A percentile compares a stretch with the other conserved stretches of the same genome.
Evolutionary conservation across 1,284 basidiomycete species (phyloP).

Genomic region (Ustilago hordei): DNA sequence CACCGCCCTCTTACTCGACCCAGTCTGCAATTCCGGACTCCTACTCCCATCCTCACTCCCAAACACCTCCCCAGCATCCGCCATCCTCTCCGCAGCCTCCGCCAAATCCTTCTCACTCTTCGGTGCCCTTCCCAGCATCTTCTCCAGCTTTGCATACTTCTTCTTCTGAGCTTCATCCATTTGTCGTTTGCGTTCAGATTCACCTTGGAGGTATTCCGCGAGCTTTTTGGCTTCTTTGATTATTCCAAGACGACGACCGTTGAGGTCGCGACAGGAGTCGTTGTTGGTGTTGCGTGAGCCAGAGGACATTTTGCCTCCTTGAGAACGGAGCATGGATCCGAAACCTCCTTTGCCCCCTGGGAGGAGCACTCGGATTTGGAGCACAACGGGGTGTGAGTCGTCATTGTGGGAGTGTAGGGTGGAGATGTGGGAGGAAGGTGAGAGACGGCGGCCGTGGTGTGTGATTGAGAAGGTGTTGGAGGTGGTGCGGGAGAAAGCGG

Average conservation of each 20-base stretch:
- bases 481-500: conserved; percentile 9
- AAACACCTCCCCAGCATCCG: conserved; percentile 60
- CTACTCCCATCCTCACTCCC: conserved; percentile 22
- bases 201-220: conserved; percentile 87
- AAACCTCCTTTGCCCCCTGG: conserved; percentile 97
- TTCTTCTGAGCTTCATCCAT: conserved; percentile 76
- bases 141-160: conserved; percentile 84
- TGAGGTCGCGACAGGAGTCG: conserved; percentile 93
- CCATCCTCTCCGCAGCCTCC: conserved; percentile 62
- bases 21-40: conserved; percentile 32
- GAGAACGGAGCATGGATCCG: conserved; percentile 93
- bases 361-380: conserved; percentile 50
- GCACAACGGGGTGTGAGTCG: conserved; percentile 26
- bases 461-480: conserved; percentile 25
- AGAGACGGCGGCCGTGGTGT: conserved; percentile 25
- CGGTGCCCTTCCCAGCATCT: conserved; percentile 60
- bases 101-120: conserved; percentile 67
- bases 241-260: conserved; percentile 87
- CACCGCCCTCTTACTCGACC: conserved; percentile 7
- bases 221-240: conserved; percentile 96
- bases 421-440: conserved; percentile 2
- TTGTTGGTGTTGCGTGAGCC: conserved; percentile 77
- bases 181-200: conserved; percentile 83
- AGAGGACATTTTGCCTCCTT: conserved; percentile 93
- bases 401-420: conserved; percentile 2